A percentile compares a stretch with the other conserved stretches of the same genome.
These are phyloP conservation scores for Tetracladium setigerum DNA, from an alignment of 495 filamentous ascomycete genomes.

Conservation along the genomic window DNA sequence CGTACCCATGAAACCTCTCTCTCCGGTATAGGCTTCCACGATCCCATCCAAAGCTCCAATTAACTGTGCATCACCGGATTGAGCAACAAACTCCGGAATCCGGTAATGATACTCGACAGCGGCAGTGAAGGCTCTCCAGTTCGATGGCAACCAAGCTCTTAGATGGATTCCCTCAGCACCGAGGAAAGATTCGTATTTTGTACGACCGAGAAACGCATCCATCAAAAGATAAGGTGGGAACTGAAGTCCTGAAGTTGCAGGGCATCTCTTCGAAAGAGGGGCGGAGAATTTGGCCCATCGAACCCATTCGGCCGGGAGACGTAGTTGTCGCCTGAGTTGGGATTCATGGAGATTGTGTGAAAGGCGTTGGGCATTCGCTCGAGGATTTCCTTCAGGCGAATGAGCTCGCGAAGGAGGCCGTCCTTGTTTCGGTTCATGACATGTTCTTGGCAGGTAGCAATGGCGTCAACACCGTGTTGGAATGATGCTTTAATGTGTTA, in stretches of 20 bases:
- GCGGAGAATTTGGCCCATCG: slow-evolving; percentile 29
- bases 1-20: slow-evolving; percentile 31
- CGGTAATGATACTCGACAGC: slow-evolving; percentile 26
- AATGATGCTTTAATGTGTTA: slow-evolving; percentile 24
- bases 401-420: slow-evolving; percentile 21
- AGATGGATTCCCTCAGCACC: slow-evolving; percentile 28
- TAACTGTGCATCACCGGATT: slow-evolving; percentile 19
- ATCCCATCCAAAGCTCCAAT: slow-evolving; percentile 25
- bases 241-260: slow-evolving; percentile 25
- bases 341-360: slow-evolving; percentile 30
- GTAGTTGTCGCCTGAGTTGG: slow-evolving; percentile 26
- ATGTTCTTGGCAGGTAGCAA: slow-evolving; percentile 26
- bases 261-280: slow-evolving; percentile 25
- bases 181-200: slow-evolving; percentile 27
- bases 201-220: slow-evolving; percentile 29
- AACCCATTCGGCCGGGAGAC: slow-evolving; percentile 24
- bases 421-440: slow-evolving; percentile 28
- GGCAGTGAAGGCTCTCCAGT: slow-evolving; percentile 27
- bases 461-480: slow-evolving; percentile 23
- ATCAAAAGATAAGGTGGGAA: slow-evolving; percentile 27
- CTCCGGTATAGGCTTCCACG: slow-evolving; percentile 27
- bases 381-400: slow-evolving; percentile 25
- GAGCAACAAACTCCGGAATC: slow-evolving; percentile 24
- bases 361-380: slow-evolving; percentile 26
- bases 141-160: slow-evolving; percentile 26